Percentiles rank a stretch among this genome's conserved stretches.
Evolutionary conservation across 345 rosid species (phyloP).

Genomic region (Gossypium bickii): DNA sequence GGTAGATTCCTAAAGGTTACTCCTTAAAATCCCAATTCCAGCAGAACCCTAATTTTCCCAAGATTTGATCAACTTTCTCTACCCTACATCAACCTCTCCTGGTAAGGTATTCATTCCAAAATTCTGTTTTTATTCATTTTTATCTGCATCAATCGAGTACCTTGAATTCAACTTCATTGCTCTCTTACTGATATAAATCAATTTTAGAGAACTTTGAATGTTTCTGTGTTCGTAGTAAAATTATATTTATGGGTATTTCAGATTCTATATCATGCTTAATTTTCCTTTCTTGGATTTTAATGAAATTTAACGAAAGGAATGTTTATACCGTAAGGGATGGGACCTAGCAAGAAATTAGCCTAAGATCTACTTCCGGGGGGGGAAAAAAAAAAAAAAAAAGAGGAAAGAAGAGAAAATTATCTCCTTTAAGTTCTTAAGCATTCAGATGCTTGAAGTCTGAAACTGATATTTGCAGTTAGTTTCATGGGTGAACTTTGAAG

Average conservation of each 20-base stretch:
- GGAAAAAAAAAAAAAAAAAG: not conserved
- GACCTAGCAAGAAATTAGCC: not conserved
- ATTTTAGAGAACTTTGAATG: not conserved
- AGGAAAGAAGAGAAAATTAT: not conserved
- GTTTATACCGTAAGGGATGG: not conserved
- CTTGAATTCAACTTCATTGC: not conserved
- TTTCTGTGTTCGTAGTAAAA: not conserved
- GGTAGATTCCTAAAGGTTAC: not conserved
- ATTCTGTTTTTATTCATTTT: not conserved
- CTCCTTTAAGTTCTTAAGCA: not conserved
- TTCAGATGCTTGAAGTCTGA: not conserved
- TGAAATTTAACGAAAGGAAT: not conserved
- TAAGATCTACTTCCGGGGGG: not conserved
- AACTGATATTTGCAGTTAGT: not conserved
- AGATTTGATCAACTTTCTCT: not conserved
- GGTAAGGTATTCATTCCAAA: constrained; percentile 1
- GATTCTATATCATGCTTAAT: not conserved
- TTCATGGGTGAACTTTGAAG: not conserved
- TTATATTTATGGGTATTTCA: not conserved
- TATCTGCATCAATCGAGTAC: not conserved
- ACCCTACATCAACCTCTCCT: not conserved
- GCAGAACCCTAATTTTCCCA: constrained; percentile 5
- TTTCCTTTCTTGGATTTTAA: not conserved
- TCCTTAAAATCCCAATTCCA: not conserved
- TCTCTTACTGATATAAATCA: not conserved